Base-by-base conservation (phyloP, 495 filamentous ascomycete species). In the Amphirosellinia nigrospora region DNA sequence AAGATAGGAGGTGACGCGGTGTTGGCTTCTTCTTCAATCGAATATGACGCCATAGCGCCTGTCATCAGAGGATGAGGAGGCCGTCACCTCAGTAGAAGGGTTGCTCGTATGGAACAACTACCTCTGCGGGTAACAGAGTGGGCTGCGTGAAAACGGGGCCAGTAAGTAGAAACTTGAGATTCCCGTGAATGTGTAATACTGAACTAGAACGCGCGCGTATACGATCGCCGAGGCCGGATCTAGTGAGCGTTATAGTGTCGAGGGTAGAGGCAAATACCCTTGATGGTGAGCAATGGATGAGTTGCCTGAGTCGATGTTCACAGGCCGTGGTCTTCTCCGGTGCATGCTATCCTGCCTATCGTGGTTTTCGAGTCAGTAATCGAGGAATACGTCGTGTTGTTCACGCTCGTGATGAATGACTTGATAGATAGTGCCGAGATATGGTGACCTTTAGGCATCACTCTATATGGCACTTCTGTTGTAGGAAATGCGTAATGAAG, bases 1-100 rank as follows among this genome's bases (percentile, higher is more conserved):
- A 70, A 36, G 21, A 55, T 63, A 8, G 77, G 72, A 60, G 71
- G 65, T 28, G 63, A 72, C 10, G 70, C 52, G 13, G 23, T 45
- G 38, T 45, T 45, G 39, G 60, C 45, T 48, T 59, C 64, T 11
- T 39, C 50, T 28, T 45, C 67, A 4, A 16, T 19, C 19, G 59
- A 36, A 63, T 65, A 28, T 38, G 67, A 43, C 34, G 69, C 69
- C 76, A 78, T 78, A 53, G 55, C 43, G 60, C 43, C 9, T 53
- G 21, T 62, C 32, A 6, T 16, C 28, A 58, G 2, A 56, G 26
- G 28, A 39, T 5, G 7, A n/a, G 61, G 28, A 48, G 43, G 28
- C 41, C 26, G 30, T 48, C 16, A 3, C 26, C 28, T 15, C 26
- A 48, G 28, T 43, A 48, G 19, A 23, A 3, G 59, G 6, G 59